phyloP scores from a whole-genome alignment of 1,284 basidiomycete genomes.

The Ustilago trichophora region DNA sequence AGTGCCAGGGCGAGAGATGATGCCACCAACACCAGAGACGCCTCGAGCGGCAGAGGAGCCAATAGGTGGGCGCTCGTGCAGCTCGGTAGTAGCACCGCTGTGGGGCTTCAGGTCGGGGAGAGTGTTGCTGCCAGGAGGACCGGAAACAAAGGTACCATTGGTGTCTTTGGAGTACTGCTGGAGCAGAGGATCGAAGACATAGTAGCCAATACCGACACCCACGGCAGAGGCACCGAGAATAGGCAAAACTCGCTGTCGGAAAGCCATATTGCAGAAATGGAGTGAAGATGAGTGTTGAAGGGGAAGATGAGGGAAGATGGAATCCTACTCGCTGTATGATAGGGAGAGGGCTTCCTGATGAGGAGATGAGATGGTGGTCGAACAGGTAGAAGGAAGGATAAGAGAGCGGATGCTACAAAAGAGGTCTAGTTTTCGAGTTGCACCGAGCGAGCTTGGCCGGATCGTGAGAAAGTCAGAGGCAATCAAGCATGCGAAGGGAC shows the following conservation, averaged over 20 bases:
- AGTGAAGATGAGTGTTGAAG: not conserved
- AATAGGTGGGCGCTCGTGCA: slow-evolving; percentile 40
- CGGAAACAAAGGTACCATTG: slow-evolving; percentile 38
- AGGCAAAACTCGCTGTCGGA: slow-evolving; percentile 40
- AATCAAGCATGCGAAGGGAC: slow-evolving; percentile 34
- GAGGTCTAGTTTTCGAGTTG: too few relatives aligned
- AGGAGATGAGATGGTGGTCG: not conserved
- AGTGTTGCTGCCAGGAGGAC: slow-evolving; percentile 28
- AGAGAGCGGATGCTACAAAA: not conserved
- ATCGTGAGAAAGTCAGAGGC: slow-evolving; percentile 1
- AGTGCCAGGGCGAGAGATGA: slow-evolving; percentile 32
- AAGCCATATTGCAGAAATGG: slow-evolving; percentile 26
- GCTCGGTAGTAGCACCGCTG: slow-evolving; percentile 21
- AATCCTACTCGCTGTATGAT: too few relatives aligned
- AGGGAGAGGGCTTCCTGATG: not conserved
- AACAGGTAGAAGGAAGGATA: not conserved
- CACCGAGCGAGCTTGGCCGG: too few relatives aligned
- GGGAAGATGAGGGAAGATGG: not conserved
- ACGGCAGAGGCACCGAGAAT: slow-evolving; percentile 40
- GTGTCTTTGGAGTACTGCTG: slow-evolving; percentile 46
- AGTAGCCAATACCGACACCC: slow-evolving; percentile 49
- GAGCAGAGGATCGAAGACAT: slow-evolving; percentile 49
- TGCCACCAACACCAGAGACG: slow-evolving; percentile 34
- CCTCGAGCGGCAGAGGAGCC: slow-evolving; percentile 45
- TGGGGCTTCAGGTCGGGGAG: slow-evolving; percentile 42